phyloP scores from a whole-genome alignment of 1,139 yeast genomes.

The Wickerhamomyces sp. region DNA sequence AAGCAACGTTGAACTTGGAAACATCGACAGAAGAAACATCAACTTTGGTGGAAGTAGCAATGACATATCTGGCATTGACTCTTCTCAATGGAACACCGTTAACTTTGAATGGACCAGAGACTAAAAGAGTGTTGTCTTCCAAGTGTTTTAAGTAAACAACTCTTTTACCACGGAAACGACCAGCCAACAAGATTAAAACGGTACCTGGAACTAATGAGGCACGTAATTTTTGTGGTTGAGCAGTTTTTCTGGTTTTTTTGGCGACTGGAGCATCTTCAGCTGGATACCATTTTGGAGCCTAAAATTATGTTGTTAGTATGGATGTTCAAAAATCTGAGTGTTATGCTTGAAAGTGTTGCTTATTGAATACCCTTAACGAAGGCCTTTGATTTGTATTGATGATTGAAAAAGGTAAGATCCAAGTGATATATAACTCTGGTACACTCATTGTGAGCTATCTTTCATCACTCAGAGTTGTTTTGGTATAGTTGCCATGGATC shows the following conservation, averaged over 20 bases:
- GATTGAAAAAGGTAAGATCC: too few relatives aligned
- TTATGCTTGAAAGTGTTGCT: too few relatives aligned
- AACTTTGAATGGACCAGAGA: slow-evolving; percentile 99
- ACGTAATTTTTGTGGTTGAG: slow-evolving; percentile 94
- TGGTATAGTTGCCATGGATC: too few relatives aligned
- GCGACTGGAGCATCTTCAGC: slow-evolving; percentile 90
- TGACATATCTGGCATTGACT: slow-evolving; percentile 98
- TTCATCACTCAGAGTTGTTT: too few relatives aligned
- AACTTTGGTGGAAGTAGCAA: slow-evolving; percentile 96
- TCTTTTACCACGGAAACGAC: slow-evolving; percentile 99
- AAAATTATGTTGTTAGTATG: slow-evolving; percentile 14
- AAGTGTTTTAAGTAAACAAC: slow-evolving; percentile 97
- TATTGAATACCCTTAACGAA: too few relatives aligned
- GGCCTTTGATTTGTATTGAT: too few relatives aligned
- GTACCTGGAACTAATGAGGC: slow-evolving; percentile 98
- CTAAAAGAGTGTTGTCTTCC: slow-evolving; percentile 98
- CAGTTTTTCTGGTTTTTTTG: slow-evolving; percentile 84
- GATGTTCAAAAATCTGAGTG: not conserved
- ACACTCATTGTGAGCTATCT: too few relatives aligned
- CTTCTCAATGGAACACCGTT: slow-evolving; percentile 99
- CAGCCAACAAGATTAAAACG: slow-evolving; percentile 96
- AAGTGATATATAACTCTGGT: too few relatives aligned
- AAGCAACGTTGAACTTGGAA: slow-evolving; percentile 89
- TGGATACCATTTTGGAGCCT: slow-evolving; percentile 94
- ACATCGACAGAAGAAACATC: slow-evolving; percentile 77